Evolutionary conservation across 176 grass and related monocot genomes (phyloP), one percentile per base, ranked within the genome.

Genomic region (Paspalum vaginatum): DNA sequence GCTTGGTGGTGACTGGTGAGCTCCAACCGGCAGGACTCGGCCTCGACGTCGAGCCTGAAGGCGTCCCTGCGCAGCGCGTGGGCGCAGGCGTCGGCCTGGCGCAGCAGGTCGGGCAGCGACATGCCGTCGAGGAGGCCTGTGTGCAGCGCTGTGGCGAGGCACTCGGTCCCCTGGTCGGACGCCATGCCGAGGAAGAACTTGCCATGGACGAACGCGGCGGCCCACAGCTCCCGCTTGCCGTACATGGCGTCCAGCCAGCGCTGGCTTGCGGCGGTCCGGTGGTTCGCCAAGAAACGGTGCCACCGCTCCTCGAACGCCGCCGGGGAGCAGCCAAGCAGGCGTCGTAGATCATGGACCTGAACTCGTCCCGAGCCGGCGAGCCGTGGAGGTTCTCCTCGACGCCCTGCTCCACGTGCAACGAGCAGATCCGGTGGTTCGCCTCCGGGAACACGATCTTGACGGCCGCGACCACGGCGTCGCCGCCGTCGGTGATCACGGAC

Each of bases 401-500:
- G 49, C 46, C 81, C 41, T 15, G 71, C 39, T 83, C 61, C 50
- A 67, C 24, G 11, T 83, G 81, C 39, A 17, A 66, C 71, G 81
- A 66, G 81, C 71, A 75, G 39, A 75, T 75, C 39, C 81, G 50
- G 72, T 84, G 72, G 81, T 13, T 68, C 40, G 72, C 2, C 24
- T 2, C 68, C 71, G 81, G 71, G 71, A 75, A 9, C 60, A 66
- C 81, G 49, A 18, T 4, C 81, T 25, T 42, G 60, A 83, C 38
- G 60, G 81, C 81, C 5, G 2, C 11, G 22, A 14, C 22, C 81
- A 83, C 39, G 48, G 60, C 81, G 38, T 66, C 70, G 70, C 16
- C 5, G 72, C 24, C 61, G 72, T 76, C 81, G 18, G 81, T 84
- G 62, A 84, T 76, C 72, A 84, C 61, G 0, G 72, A 68, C 25